These are phyloP conservation scores for Boletus vinaceobasis DNA, from an alignment of 768 basidiomycete genomes.

Conservation along the genomic window DNA sequence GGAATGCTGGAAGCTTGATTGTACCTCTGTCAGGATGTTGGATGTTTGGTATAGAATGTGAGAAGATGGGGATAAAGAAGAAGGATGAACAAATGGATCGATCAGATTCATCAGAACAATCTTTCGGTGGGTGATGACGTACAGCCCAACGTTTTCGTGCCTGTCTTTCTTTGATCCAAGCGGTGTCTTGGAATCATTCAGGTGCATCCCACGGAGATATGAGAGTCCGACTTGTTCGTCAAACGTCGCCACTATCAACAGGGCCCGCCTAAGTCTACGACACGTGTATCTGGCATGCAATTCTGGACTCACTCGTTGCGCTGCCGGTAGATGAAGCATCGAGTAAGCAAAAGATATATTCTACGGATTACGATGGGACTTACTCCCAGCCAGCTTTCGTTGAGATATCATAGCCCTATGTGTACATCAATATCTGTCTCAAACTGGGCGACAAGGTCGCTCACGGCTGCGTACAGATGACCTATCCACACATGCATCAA, in stretches of 20 bases:
- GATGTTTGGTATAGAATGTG: neutral
- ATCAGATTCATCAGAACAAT: neutral
- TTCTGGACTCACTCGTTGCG: constrained; percentile 19
- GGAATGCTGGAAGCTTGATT: constrained; percentile 61
- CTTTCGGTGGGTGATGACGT: constrained; percentile 27
- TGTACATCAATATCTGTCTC: neutral
- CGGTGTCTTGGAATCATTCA: constrained; percentile 77
- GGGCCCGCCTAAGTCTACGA: neutral
- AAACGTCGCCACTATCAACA: constrained; percentile 55
- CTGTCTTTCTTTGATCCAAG: constrained; percentile 68
- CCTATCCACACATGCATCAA: constrained; percentile 36
- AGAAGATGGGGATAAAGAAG: neutral
- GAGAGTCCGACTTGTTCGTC: constrained; percentile 63
- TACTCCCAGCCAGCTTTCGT: constrained; percentile 70
- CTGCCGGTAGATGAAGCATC: constrained; percentile 12
- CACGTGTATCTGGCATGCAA: neutral
- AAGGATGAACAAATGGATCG: neutral
- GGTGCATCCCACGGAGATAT: constrained; percentile 79
- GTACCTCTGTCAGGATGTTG: constrained; percentile 48
- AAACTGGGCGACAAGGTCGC: constrained; percentile 43
- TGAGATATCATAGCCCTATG: constrained; percentile 77
- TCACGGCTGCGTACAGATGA: constrained; percentile 74
- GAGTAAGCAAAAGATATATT: neutral
- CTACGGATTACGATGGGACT: constrained; percentile 20
- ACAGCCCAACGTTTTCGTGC: constrained; percentile 86